Base-by-base conservation (phyloP, 139 green algal genomes). In the Micromonas commoda region DNA sequence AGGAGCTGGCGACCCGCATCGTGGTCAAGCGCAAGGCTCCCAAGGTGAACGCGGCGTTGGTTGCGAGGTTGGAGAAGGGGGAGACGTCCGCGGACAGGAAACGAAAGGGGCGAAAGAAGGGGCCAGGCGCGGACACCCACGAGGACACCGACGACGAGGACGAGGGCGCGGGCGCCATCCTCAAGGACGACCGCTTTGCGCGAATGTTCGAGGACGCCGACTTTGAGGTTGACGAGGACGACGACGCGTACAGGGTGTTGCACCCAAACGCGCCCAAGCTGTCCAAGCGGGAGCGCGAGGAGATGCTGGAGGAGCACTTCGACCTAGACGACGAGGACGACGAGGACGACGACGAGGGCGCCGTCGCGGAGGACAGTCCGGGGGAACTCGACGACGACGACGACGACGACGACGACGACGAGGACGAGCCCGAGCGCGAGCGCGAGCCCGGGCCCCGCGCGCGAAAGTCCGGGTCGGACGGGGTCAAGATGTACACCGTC, bases 141-240 rank as follows among this genome's bases (percentile, higher is more conserved):
- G n/a, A 32, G 29, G 73, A 63, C 63, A n/a, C n/a, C 37, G 74
- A 68, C 35, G 34, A 78, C 23, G 67, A 64, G 51, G 53, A 34
- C 13, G 21, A 53, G 6, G 34, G 23, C 38, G 34, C 19, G 19
- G 34, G 28, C 13, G 45, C 20, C 39, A 54, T 82, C 60, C 74
- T 88, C 35, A 32, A 80, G n/a, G 78, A 86, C 76, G 63, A 80
- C 28, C 77, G 79, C 64, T 93, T 93, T 79, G 66, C 72, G 24
- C 87, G 84, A 2, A 88, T 97, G 88, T 97, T 96, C 29, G 78
- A 94, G 71, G 88, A 97, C 80, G 71, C 84, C 0, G 90, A 86
- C 64, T 97, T 95, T 70, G 75, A 85, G 0, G 85, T 97, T 20
- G 91, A 97, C 80, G 89, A 95, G 83, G 39, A 86, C 3, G 85